phyloP scores from a whole-genome alignment of 2,329 filamentous ascomycete genomes.

The Pseudonectria buxi region DNA sequence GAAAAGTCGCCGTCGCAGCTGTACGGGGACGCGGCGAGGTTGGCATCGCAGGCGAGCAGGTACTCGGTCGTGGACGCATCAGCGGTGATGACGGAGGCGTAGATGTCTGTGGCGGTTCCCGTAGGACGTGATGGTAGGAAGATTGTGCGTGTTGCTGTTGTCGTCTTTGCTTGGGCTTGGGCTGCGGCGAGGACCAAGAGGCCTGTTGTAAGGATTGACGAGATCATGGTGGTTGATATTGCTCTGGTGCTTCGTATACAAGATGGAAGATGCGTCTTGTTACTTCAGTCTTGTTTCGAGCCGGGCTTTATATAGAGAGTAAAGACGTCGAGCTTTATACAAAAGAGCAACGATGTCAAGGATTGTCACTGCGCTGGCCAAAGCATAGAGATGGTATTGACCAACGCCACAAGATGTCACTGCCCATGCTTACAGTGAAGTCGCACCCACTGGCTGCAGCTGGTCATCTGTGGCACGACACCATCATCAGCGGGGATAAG shows the following conservation, averaged over 20 bases:
- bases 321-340: no score
- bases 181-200: constrained; percentile 2
- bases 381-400: no score
- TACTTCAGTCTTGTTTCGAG: no score
- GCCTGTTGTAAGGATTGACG: neutral
- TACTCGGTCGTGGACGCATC: constrained; percentile 15
- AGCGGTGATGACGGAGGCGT: constrained; percentile 18
- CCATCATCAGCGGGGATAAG: no score
- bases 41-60: constrained; percentile 17
- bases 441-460: no score
- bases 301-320: no score
- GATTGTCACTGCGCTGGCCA: no score
- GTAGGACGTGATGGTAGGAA: constrained; percentile 12
- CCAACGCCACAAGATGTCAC: no score
- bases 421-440: no score
- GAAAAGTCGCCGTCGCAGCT: constrained; percentile 15
- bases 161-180: constrained; percentile 5
- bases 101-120: constrained; percentile 13
- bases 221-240: constrained; percentile 1
- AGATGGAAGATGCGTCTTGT: no score
- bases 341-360: no score
- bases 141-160: constrained; percentile 8
- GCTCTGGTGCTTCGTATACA: neutral
- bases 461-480: no score
- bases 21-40: constrained; percentile 9